These are phyloP conservation scores for Microascus cirrosus DNA, from an alignment of 2,329 filamentous ascomycete genomes.

Conservation along the genomic window DNA sequence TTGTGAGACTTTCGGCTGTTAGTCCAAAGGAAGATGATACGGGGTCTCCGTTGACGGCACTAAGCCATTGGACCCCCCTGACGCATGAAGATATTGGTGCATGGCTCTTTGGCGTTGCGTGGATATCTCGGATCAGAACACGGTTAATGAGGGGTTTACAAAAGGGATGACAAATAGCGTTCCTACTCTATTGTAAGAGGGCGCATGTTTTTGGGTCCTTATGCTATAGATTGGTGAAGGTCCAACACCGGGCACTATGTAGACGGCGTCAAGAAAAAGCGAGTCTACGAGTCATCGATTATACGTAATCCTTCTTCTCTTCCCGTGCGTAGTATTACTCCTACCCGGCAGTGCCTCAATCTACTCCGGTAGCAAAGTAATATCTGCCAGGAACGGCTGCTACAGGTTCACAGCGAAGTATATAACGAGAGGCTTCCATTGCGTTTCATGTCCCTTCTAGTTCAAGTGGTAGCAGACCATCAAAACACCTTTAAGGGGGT, in stretches of 20 bases:
- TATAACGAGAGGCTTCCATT: too few species aligned
- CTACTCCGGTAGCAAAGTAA: too few species aligned
- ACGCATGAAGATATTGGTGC: background rate
- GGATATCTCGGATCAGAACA: background rate
- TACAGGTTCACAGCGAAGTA: too few species aligned
- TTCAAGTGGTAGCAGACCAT: too few species aligned
- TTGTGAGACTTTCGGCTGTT: constrained; percentile 30
- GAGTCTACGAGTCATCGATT: too few species aligned
- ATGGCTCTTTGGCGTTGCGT: background rate
- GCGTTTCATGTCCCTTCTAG: too few species aligned
- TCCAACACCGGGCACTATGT: background rate
- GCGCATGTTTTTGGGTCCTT: background rate
- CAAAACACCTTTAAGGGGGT: too few species aligned
- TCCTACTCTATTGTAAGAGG: background rate
- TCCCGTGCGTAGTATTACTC: too few species aligned
- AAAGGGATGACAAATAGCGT: background rate
- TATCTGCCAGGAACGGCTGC: too few species aligned
- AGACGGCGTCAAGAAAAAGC: too few species aligned
- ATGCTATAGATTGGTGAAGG: background rate
- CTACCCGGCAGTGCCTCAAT: too few species aligned
- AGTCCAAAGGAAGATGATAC: background rate
- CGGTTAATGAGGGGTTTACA: background rate
- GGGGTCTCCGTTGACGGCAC: background rate
- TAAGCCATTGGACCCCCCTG: background rate
- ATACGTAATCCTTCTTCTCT: too few species aligned